Evolutionary conservation across 345 rosid genomes (phyloP).

Genomic region (Melaleuca quinquenervia): DNA sequence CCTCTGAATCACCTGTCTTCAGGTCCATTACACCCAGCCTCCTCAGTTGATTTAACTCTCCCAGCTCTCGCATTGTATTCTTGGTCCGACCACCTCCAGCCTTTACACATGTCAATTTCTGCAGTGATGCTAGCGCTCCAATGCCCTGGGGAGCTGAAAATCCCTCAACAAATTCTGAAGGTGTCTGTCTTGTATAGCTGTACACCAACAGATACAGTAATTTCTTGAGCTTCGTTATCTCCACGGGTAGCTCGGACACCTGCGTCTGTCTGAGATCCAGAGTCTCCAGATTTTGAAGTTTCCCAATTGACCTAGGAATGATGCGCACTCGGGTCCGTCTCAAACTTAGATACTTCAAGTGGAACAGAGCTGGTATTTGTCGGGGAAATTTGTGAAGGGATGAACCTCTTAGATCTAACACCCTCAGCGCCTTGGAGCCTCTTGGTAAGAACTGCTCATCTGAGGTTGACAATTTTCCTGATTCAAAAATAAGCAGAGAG

Average conservation of each 20-base stretch:
- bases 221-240: not conserved
- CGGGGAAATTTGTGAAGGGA: not conserved
- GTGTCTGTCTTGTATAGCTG: fast-evolving
- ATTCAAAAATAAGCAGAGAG: not conserved
- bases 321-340: fast-evolving
- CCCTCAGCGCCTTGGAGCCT: not conserved
- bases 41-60: not conserved
- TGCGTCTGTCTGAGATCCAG: fast-evolving
- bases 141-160: not conserved
- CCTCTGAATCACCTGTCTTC: not conserved
- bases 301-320: not conserved
- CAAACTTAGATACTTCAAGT: not conserved
- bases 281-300: not conserved
- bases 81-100: not conserved
- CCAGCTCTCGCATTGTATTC: not conserved
- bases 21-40: not conserved
- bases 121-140: not conserved
- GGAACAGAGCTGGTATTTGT: not conserved
- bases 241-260: not conserved
- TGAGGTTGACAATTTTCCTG: fast-evolving
- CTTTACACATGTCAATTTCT: not conserved
- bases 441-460: not conserved
- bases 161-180: fast-evolving
- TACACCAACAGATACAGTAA: not conserved
- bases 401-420: not conserved